Percentiles rank a stretch among this genome's conserved stretches.
phyloP scores from a whole-genome alignment of 805 yeast genomes.

The Starmerella davenportii region DNA sequence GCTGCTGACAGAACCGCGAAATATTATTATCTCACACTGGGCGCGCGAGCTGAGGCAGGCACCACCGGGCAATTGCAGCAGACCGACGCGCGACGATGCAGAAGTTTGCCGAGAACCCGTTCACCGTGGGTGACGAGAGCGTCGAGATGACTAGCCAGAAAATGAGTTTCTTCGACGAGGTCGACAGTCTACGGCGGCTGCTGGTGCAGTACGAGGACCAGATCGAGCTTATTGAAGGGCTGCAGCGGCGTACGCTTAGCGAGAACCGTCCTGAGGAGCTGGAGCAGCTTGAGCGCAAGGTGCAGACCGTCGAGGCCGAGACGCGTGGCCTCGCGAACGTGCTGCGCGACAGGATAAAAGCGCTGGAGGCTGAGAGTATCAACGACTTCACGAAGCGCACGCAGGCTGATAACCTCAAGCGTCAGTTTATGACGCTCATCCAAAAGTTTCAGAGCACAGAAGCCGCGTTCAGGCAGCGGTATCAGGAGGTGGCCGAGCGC shows the following conservation, averaged over 20 bases:
- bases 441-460: slow-evolving; percentile 76
- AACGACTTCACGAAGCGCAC: slow-evolving; percentile 59
- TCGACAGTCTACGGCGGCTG: slow-evolving; percentile 47
- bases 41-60: too few relatives aligned
- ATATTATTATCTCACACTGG: too few relatives aligned
- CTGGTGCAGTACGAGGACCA: slow-evolving; percentile 52
- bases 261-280: slow-evolving; percentile 57
- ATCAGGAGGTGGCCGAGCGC: slow-evolving; percentile 73
- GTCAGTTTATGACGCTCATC: slow-evolving; percentile 66
- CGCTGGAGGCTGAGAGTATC: slow-evolving; percentile 38
- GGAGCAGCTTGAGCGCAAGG: slow-evolving; percentile 47
- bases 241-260: slow-evolving; percentile 52
- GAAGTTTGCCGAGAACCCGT: slow-evolving; percentile 11
- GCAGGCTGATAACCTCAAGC: slow-evolving; percentile 79
- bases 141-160: slow-evolving; percentile 17
- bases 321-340: slow-evolving; percentile 58
- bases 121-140: slow-evolving; percentile 9
- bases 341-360: slow-evolving; percentile 59
- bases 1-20: too few relatives aligned
- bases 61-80: too few relatives aligned
- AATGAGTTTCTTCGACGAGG: slow-evolving; percentile 48
- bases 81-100: too few relatives aligned
- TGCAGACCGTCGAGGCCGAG: slow-evolving; percentile 58
- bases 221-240: slow-evolving; percentile 48
- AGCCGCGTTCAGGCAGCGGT: slow-evolving; percentile 66